phyloP scores from a whole-genome alignment of 495 filamentous ascomycete species.

The Lindgomyces ingoldianus region DNA sequence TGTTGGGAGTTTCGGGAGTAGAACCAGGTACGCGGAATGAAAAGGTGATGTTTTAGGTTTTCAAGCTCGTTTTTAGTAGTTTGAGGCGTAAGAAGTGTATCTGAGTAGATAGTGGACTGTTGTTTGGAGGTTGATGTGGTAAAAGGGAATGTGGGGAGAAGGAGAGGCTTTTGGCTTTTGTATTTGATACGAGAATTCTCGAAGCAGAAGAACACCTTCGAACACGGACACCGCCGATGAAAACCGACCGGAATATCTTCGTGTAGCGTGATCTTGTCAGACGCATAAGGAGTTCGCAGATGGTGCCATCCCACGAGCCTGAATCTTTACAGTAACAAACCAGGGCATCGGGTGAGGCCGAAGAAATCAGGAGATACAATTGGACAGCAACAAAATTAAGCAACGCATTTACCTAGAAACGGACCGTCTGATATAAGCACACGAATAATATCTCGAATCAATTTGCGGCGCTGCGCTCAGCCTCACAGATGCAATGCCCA shows the following conservation, averaged over 20 bases:
- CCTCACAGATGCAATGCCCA: not conserved
- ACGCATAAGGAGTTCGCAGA: not conserved
- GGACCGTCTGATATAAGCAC: slow-evolving; percentile 5
- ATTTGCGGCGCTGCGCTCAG: slow-evolving; percentile 5
- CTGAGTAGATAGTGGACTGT: not conserved
- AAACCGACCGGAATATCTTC: slow-evolving; percentile 5
- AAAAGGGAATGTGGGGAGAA: not conserved
- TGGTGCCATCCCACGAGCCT: not conserved
- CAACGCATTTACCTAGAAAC: not conserved
- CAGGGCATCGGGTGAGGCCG: slow-evolving; percentile 3
- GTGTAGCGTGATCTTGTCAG: slow-evolving; percentile 15
- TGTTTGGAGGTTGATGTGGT: not conserved
- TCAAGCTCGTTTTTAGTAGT: not conserved
- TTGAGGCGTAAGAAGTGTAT: not conserved
- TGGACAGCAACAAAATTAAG: not conserved
- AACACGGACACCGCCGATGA: not conserved
- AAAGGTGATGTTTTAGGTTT: not conserved
- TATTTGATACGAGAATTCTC: not conserved
- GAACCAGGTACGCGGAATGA: not conserved
- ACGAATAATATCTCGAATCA: not conserved
- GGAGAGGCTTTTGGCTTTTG: not conserved
- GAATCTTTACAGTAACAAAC: not conserved
- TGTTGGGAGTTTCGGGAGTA: slow-evolving; percentile 4
- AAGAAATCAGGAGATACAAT: not conserved
- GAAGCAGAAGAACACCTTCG: not conserved